Base-by-base conservation (phyloP, 2,329 filamentous ascomycete species). In the Cadophora sp. region DNA sequence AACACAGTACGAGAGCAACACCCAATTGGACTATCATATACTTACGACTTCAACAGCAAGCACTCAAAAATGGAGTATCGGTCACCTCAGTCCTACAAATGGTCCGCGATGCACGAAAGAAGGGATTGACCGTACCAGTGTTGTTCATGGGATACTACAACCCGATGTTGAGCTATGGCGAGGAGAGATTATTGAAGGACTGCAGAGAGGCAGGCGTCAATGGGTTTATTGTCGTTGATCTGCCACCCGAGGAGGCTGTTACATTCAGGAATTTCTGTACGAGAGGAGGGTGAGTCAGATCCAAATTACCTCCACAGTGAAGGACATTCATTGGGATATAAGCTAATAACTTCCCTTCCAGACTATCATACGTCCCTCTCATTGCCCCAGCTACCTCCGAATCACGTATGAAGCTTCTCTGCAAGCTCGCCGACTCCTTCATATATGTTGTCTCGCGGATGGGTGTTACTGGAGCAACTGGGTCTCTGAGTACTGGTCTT, bases 101-200 rank as follows among this genome's bases (percentile, higher is more conserved):
- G 85, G 91, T 97, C 68, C 90, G 91, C 74, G 87, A 91, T 70
- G 93, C 95, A 56, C 87, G 96, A 75, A 85, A 86, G 73, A 86
- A 85, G 69, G 96, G 96, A 50, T 83, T 98, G 64, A 90, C 86
- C 75, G 89, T 91, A 0, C 96, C 96, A 0, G 87, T 99, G 50
- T 82, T 99, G 77, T 87, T 99, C 72, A 99, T 99, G 96, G 96
- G 96, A 75, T 99, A 99, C 86, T 99, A 97, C 83, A 99, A 99
- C 83, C 96, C 96, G 0, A 85, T 98, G 69, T 84, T 98, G 69
- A 93, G 91, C 76, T 99, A 98, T 78, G 96, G 96, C 63, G 96
- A 99, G 82, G 94, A 97, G 81, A 87, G 86, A 68, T 89, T 98
- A 80, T 83, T 99, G 64, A 85, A 88, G 74, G 94, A 98, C 79